phyloP scores from a whole-genome alignment of 139 green algal species.

The Pleodorina starrii region DNA sequence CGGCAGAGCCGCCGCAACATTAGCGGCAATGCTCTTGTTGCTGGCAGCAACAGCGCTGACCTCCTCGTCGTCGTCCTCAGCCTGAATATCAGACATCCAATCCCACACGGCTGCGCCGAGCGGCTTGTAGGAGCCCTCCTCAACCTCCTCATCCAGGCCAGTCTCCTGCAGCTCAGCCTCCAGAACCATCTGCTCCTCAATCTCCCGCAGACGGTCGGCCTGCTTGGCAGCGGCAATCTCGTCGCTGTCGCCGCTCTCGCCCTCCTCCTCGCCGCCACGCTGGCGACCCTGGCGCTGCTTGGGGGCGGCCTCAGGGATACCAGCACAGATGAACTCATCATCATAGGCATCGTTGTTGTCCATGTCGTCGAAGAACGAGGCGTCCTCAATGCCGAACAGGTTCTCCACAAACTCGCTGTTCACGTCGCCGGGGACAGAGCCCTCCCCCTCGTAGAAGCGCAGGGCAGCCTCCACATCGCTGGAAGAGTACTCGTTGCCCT shows the following conservation, averaged over 20 bases:
- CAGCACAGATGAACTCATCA: conserved; percentile 58
- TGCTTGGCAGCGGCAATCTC: conserved; percentile 52
- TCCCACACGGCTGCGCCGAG: conserved; percentile 51
- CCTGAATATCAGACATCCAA: conserved; percentile 48
- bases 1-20: conserved; percentile 26
- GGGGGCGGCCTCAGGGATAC: conserved; percentile 67
- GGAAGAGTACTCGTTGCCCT: conserved; percentile 61
- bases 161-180: conserved; percentile 60
- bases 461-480: conserved; percentile 61
- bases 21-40: neutral
- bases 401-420: conserved; percentile 52
- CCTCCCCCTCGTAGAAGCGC: conserved; percentile 55
- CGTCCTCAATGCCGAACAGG: conserved; percentile 59
- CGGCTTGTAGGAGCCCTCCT: neutral
- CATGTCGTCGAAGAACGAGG: conserved; percentile 66
- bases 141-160: conserved; percentile 39
- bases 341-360: conserved; percentile 65
- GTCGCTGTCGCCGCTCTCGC: conserved; percentile 41
- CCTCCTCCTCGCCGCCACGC: conserved; percentile 16
- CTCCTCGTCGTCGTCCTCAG: conserved; percentile 39
- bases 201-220: conserved; percentile 48
- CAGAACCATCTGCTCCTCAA: conserved; percentile 65
- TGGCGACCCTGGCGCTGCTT: conserved; percentile 50
- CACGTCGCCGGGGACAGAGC: conserved; percentile 7
- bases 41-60: neutral